Conservation (phyloP, 345 rosid genomes). For the Heritiera littoralis region DNA sequence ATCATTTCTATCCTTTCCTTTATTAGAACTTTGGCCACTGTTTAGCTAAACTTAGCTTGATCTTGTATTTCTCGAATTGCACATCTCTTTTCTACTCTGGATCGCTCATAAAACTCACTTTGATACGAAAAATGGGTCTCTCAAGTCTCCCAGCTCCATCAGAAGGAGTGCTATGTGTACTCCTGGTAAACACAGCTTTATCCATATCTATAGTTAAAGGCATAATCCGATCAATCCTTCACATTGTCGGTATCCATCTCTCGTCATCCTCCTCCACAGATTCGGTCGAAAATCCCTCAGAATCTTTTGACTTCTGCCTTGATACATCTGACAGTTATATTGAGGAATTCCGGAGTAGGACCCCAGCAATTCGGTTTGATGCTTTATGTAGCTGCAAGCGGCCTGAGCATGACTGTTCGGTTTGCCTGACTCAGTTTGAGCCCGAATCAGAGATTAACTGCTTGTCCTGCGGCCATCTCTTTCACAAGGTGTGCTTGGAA, state of each 20-base stretch:
- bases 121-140: constrained; percentile 65
- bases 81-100: constrained; percentile 5
- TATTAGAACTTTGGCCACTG: neutral
- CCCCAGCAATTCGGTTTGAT: constrained; percentile 54
- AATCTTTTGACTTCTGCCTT: constrained; percentile 41
- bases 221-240: constrained; percentile 63
- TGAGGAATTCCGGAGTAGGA: constrained; percentile 63
- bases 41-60: neutral
- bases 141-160: constrained; percentile 90
- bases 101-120: neutral
- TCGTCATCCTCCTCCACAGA: constrained; percentile 39
- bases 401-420: constrained; percentile 59
- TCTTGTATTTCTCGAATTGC: neutral
- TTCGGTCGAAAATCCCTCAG: constrained; percentile 34
- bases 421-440: constrained; percentile 58
- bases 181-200: constrained; percentile 83
- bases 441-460: constrained; percentile 61
- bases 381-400: constrained; percentile 44
- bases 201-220: constrained; percentile 75
- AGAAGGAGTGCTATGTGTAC: constrained; percentile 74
- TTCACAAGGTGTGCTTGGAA: constrained; percentile 75
- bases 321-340: constrained; percentile 49
- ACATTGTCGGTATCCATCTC: constrained; percentile 59
- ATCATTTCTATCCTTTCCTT: neutral
- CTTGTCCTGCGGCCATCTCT: constrained; percentile 65